Evolutionary conservation across 2,329 filamentous ascomycete genomes (phyloP).

Genomic region (Hymenoscyphus scutula): DNA sequence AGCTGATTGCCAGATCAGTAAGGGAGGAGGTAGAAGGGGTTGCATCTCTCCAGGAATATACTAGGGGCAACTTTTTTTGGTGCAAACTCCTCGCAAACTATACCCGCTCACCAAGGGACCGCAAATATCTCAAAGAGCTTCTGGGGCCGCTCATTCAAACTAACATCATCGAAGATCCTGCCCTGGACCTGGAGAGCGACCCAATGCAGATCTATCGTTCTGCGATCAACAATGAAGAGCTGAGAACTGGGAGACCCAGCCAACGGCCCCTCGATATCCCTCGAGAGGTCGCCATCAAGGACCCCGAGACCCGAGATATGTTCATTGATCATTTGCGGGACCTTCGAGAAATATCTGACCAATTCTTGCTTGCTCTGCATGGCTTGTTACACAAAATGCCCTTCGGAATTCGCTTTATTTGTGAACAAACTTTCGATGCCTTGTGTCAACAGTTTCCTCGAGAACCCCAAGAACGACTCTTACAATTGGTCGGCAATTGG

Average conservation of each 20-base stretch:
- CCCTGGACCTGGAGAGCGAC: conserved; percentile 91
- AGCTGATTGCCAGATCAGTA: conserved; percentile 78
- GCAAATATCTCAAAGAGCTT: conserved; percentile 87
- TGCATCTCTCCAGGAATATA: conserved; percentile 74
- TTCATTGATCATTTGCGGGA: conserved; percentile 96
- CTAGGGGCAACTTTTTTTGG: conserved; percentile 92
- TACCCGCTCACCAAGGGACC: conserved; percentile 83
- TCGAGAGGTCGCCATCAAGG: conserved; percentile 90
- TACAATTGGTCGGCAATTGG: conserved; percentile 87
- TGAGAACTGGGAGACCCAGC: conserved; percentile 84
- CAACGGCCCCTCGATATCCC: conserved; percentile 79
- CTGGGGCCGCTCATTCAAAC: conserved; percentile 83
- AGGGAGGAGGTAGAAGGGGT: conserved; percentile 81
- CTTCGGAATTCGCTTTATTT: conserved; percentile 86
- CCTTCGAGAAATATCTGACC: conserved; percentile 89
- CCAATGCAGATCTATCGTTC: conserved; percentile 96
- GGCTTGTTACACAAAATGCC: conserved; percentile 85
- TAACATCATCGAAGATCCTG: conserved; percentile 89
- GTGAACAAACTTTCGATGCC: conserved; percentile 79
- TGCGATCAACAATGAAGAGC: conserved; percentile 94
- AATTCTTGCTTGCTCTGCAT: conserved; percentile 79
- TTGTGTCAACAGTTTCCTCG: conserved; percentile 74
- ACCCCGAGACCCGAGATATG: conserved; percentile 84
- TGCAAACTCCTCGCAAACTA: conserved; percentile 82
- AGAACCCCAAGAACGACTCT: conserved; percentile 72